Evolutionary conservation across 305 asterid genomes (phyloP), one percentile per base, ranked within the genome.

Genomic region (Rubia peregrina): DNA sequence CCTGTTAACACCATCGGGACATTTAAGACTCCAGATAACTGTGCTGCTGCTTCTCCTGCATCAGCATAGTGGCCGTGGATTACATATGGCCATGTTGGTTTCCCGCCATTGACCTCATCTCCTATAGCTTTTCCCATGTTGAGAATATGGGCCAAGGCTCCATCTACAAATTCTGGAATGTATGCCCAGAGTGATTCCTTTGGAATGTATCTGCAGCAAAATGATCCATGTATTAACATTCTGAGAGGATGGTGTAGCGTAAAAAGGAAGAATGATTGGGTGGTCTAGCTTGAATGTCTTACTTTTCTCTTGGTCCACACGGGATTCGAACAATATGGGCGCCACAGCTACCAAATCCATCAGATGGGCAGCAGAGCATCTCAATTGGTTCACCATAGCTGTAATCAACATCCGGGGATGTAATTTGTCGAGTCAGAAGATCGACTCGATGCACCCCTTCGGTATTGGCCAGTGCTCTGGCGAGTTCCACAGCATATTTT

Each of bases 21-120:
- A 38, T 87, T 84, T 59, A 85, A 41, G 73, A 81, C 78, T 14
- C 89, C 86, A 11, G 89, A 85, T 67, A 87, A 71, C 38, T 75
- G 83, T 44, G 89, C 88, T 19, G 90, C 93, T 66, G 74, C 80
- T 73, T 82, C 87, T 75, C 85, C 90, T 41, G 87, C 90, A 79
- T 87, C 93, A 8, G 90, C 93, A 66, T 87, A 87, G 73, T 87
- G 93, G 65, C 90, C 93, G 51, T 87, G 93, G 71, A 87, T 83
- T 33, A 80, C 93, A 66, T 80, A 82, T 61, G 90, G 93, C 93
- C 93, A 87, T 33, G 67, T 76, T 62, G 87, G 85, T 75, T 82
- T 83, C 30, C 87, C 90, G 30, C 46, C 75, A 68, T 79, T 78
- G n/a, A 80, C 80, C 74, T 87, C 79, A 69, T 85, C 90, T 14